phyloP scores from a whole-genome alignment of 2,329 filamentous ascomycete species.

The Fusarium tupiense region DNA sequence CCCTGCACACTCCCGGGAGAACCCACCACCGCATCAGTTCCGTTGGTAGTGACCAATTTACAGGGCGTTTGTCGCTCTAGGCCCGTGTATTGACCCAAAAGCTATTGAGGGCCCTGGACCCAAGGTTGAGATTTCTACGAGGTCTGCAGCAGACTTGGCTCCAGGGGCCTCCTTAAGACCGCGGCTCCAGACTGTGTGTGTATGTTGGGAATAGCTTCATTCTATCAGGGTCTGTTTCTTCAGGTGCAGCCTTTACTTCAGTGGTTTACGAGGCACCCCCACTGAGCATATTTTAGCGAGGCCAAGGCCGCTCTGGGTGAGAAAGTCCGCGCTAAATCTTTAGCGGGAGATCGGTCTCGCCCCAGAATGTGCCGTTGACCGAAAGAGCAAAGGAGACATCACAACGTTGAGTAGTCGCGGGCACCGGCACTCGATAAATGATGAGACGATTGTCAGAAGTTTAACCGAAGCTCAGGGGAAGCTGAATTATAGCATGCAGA shows the following conservation, averaged over 20 bases:
- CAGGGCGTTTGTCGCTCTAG: neutral
- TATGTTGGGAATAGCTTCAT: neutral
- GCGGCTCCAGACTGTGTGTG: too few species aligned
- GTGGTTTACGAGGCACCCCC: neutral
- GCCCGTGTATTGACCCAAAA: neutral
- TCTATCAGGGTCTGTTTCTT: neutral
- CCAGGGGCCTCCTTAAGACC: neutral
- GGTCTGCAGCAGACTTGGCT: neutral
- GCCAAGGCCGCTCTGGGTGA: neutral
- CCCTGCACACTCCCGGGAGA: neutral
- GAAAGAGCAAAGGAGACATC: neutral
- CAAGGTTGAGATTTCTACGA: neutral
- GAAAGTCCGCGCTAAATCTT: neutral
- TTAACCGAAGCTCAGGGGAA: too few species aligned
- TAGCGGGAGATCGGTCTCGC: neutral
- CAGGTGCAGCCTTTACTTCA: neutral
- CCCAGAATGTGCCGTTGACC: rapidly evolving
- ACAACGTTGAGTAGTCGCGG: neutral
- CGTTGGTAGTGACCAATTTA: neutral
- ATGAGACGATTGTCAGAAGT: too few species aligned
- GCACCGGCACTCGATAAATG: neutral
- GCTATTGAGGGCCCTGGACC: neutral
- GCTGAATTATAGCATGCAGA: too few species aligned
- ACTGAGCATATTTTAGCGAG: neutral
- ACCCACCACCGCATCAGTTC: neutral